Base-by-base conservation (phyloP, 495 filamentous ascomycete genomes). In the Daldinia concentrica region DNA sequence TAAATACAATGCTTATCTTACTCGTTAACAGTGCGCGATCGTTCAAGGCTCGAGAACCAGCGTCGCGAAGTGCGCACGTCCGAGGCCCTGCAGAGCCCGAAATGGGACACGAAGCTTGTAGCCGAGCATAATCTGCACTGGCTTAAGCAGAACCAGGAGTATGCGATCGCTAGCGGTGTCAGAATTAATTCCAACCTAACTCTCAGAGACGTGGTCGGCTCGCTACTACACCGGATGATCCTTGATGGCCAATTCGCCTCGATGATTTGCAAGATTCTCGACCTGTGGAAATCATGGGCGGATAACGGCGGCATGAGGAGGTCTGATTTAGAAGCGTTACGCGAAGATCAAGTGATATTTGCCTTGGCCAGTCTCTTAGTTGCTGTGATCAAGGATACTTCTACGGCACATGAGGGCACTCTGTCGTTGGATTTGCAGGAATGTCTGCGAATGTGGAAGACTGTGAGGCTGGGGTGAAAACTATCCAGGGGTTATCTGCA, bases 371-470 rank as follows among this genome's bases (percentile, higher is more conserved):
- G 83, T 37, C 71, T 87, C 26, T 58, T 90, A 24, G 72, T 90
- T 17, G 82, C 84, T 8, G 50, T 86, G 27, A 79, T 90, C 24
- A 79, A 81, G 69, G 83, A 84, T 36, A 82, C 82, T 0, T 79
- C 82, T 7, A 79, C 66, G 8, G 82, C 82, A 24, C 76, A 81
- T 19, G 84, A 84, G 66, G 86, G 86, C 19, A 84, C 82, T 15
- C 60, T 90, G 36, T 83, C 86, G 22, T 79, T 85, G 77, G 87
- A 91, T 69, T 74, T 90, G 75, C 86, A 89, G 74, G 88, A 90
- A 65, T 90, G 87, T 66, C 64, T 90, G 68, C 66, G 82, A 56
- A 79, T 88, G 70, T 90, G 88, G 88, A 86, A 82, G 68, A 85
- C 77, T 54, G 86, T 89, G 2, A 70, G 87, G 58, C 69, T 90